These are phyloP conservation scores for Leishmania gerbilli DNA, from an alignment of 208 protist genomes.

Conservation along the genomic window DNA sequence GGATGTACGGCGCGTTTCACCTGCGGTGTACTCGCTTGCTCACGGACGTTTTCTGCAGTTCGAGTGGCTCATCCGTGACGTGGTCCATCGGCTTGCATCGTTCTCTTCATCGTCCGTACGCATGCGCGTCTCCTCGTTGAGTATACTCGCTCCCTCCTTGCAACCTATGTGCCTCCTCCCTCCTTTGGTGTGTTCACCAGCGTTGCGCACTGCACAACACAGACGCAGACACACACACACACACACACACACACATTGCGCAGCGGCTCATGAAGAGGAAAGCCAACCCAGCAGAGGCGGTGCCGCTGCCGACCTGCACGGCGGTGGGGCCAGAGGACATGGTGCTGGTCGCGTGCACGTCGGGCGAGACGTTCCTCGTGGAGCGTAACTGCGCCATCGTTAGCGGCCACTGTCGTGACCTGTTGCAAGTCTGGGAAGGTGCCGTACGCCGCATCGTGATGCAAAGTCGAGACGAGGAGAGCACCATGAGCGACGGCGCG, in stretches of 20 bases:
- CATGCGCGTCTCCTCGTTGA: neutral
- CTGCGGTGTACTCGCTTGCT: neutral
- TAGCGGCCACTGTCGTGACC: slow-evolving; percentile 42
- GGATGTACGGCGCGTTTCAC: neutral
- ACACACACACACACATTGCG: neutral
- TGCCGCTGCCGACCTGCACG: slow-evolving; percentile 20
- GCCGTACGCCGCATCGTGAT: slow-evolving; percentile 2
- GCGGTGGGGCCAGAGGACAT: slow-evolving; percentile 44
- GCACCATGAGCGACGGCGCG: neutral
- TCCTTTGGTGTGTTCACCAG: neutral
- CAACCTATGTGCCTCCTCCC: neutral
- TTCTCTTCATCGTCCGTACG: neutral
- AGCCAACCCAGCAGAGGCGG: slow-evolving; percentile 14
- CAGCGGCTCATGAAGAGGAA: slow-evolving; percentile 26
- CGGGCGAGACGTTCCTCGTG: slow-evolving; percentile 48
- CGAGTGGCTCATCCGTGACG: neutral
- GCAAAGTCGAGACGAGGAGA: slow-evolving; percentile 9
- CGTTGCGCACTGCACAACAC: neutral
- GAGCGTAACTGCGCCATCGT: slow-evolving; percentile 76
- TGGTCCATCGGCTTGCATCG: neutral
- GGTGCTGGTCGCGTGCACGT: slow-evolving; percentile 44
- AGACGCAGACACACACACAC: neutral
- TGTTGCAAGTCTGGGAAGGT: slow-evolving; percentile 31
- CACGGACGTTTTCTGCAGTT: neutral
- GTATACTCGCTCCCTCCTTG: neutral